These are phyloP conservation scores for Claviceps arundinis DNA, from an alignment of 2,329 filamentous ascomycete genomes.

Conservation along the genomic window DNA sequence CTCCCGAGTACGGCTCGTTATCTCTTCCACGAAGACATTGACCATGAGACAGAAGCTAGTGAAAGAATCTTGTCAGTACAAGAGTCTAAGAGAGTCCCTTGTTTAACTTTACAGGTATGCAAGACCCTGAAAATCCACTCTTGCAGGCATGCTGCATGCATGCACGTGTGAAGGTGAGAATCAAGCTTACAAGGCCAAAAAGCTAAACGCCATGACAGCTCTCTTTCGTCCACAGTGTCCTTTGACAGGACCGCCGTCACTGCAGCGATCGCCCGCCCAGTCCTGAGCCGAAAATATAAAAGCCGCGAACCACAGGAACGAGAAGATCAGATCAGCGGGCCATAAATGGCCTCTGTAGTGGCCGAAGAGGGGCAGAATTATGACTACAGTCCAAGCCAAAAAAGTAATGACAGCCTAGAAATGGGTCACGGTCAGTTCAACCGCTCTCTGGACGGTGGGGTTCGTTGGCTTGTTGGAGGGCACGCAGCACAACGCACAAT, in stretches of 20 bases:
- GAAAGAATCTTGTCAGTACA: not conserved
- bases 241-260: not conserved
- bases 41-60: slow-evolving; percentile 10
- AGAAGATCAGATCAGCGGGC: slow-evolving; percentile 12
- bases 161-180: not conserved
- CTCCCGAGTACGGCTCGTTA: not conserved
- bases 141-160: no score
- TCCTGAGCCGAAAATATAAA: slow-evolving; percentile 14
- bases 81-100: not conserved
- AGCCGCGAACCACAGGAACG: slow-evolving; percentile 15
- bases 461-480: not conserved
- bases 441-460: no score
- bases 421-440: no score
- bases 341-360: slow-evolving; percentile 12
- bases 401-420: slow-evolving; percentile 12
- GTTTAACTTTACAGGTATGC: no score
- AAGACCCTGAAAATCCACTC: no score
- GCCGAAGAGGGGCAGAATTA: slow-evolving; percentile 9
- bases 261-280: slow-evolving; percentile 10
- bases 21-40: slow-evolving; percentile 8
- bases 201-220: slow-evolving; percentile 12
- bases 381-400: slow-evolving; percentile 9
- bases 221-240: slow-evolving; percentile 11
- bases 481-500: slow-evolving; percentile 8
- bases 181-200: slow-evolving; percentile 13